Base-by-base conservation (phyloP, 2,329 filamentous ascomycete genomes). In the Pseudogymnoascus verrucosus region DNA sequence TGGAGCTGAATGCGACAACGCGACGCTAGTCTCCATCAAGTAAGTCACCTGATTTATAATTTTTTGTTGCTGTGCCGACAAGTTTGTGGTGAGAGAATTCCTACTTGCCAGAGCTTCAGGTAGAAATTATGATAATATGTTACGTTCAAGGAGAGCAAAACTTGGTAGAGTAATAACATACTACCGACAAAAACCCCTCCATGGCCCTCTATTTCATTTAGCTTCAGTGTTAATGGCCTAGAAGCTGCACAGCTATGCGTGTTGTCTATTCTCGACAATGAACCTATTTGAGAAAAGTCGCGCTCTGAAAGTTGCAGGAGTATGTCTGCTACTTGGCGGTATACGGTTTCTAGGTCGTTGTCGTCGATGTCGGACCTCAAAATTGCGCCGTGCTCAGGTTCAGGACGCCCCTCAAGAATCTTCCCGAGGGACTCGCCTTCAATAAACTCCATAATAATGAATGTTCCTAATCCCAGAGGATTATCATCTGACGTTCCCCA, bases 401-500 rank as follows among this genome's bases (percentile, higher is more conserved):
- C 39, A 5, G 39, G 16, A 19, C n/a, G 3, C 39, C 62, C 64
- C 23, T 64, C 64, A 31, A 66, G 63, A 57, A 66, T 62, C 39
- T 34, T 66, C 23, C 61, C 63, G 26, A 67, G 60, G 31, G 62
- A 37, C 51, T 63, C 63, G 34, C 66, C 63, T 39, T 67, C 64
- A 39, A 67, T 65, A 60, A 54, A 64, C 60, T 65, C 65, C 70
- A 73, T 73, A n/a, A 73, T 69, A 5, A 73, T 73, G 31, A 73
- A 71, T 7, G 69, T 70, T 26, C 71, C 69, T 26, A 73, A 65
- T 63, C 67, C 65, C 57, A 71, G 70, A 47, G 63, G 34, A 54
- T 74, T 74, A 5, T 65, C 69, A 26, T 67, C 62, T 61, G 73
- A 70, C 7, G 60, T 51, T 44, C 71, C 71, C 68, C 70, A 75